phyloP scores from a whole-genome alignment of 805 yeast species.

The Yamadazyma takamatsuzukensis region DNA sequence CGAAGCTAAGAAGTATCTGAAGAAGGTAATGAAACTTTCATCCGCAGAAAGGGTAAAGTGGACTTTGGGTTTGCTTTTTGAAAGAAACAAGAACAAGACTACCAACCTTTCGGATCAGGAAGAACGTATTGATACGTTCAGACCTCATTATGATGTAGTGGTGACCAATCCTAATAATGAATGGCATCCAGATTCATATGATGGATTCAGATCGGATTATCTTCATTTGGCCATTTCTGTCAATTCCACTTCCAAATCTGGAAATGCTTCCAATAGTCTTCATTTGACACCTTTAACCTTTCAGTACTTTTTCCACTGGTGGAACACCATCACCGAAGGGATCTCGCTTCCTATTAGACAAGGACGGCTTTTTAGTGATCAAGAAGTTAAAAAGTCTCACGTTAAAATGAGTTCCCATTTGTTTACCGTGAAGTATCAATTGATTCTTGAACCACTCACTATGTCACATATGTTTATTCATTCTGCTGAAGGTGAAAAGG shows the following conservation, averaged over 20 bases:
- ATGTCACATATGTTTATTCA: constrained; percentile 36
- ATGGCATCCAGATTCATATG: constrained; percentile 71
- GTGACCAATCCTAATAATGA: constrained; percentile 57
- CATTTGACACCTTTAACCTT: constrained; percentile 38
- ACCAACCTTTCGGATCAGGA: constrained; percentile 29
- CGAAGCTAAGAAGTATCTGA: constrained; percentile 31
- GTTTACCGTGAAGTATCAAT: constrained; percentile 38
- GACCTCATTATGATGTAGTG: constrained; percentile 61
- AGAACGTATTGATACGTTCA: constrained; percentile 45
- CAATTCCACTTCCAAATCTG: constrained; percentile 26
- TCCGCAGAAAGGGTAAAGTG: constrained; percentile 66
- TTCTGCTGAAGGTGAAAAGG: constrained; percentile 18
- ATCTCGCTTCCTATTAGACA: constrained; percentile 33
- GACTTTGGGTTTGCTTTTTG: constrained; percentile 74
- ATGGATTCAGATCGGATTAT: constrained; percentile 76
- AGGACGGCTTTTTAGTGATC: constrained; percentile 29
- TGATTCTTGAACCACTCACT: constrained; percentile 36
- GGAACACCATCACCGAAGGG: constrained; percentile 32
- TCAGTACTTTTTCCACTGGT: constrained; percentile 40
- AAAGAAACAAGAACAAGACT: constrained; percentile 44
- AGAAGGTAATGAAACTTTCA: constrained; percentile 51
- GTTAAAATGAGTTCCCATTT: constrained; percentile 38
- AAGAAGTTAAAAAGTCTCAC: constrained; percentile 17
- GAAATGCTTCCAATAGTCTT: constrained; percentile 30
- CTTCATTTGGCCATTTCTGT: constrained; percentile 53